Evolutionary conservation across 495 filamentous ascomycete genomes (phyloP).

Genomic region (Cudoniella acicularis): DNA sequence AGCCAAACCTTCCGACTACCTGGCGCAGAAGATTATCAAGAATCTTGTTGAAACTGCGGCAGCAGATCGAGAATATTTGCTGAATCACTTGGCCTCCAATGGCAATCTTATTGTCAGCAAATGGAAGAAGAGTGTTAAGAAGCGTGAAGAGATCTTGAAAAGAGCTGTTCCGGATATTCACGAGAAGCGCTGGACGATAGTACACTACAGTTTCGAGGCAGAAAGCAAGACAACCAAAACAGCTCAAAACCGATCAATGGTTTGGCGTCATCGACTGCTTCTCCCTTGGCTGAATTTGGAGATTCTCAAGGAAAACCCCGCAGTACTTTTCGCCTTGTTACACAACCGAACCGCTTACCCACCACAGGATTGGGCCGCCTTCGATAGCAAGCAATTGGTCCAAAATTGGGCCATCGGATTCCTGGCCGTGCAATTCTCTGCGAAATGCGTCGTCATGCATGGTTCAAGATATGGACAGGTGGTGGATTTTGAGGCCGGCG

Average conservation of each 20-base stretch:
- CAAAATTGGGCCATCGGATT: neutral
- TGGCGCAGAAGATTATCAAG: neutral
- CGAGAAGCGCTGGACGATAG: neutral
- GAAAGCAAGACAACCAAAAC: neutral
- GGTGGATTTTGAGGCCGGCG: neutral
- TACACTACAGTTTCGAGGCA: neutral
- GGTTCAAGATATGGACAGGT: conserved; percentile 4
- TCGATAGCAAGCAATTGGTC: conserved; percentile 7
- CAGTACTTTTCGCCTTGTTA: conserved; percentile 5
- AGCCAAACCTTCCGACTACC: neutral
- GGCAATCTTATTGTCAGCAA: neutral
- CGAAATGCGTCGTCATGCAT: conserved; percentile 8
- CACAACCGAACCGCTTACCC: conserved; percentile 6
- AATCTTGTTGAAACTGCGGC: neutral
- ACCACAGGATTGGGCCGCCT: conserved; percentile 4
- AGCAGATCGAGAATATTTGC: neutral
- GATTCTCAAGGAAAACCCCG: neutral
- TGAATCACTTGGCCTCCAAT: neutral
- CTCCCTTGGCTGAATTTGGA: neutral
- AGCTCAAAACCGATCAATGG: neutral
- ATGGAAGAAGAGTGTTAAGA: neutral
- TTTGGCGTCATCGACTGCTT: neutral
- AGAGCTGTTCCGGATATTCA: neutral
- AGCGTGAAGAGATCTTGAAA: neutral
- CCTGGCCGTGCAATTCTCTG: conserved; percentile 6